phyloP scores from a whole-genome alignment of 2,329 filamentous ascomycete species.

The Xylaria sp. region DNA sequence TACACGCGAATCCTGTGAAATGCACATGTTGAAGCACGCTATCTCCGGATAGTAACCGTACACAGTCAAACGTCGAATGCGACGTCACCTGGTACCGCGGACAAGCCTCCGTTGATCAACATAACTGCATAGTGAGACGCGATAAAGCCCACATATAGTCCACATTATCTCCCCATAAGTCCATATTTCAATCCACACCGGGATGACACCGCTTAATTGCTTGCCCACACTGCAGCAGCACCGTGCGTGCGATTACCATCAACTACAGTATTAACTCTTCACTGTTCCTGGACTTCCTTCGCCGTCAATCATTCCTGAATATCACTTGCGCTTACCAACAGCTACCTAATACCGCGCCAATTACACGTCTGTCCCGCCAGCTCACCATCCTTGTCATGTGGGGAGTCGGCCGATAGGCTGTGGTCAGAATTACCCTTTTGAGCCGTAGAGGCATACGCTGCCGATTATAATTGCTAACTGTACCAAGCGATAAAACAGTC shows the following conservation, averaged over 20 bases:
- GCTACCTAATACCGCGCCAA: background rate
- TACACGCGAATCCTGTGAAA: background rate
- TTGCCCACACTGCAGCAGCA: constrained; percentile 3
- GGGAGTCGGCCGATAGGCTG: background rate
- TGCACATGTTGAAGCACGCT: constrained; percentile 1
- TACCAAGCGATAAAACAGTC: background rate
- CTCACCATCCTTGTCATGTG: background rate
- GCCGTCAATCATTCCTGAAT: constrained; percentile 11
- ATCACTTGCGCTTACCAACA: constrained; percentile 7
- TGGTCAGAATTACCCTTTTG: background rate
- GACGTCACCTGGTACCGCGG: background rate
- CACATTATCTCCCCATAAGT: constrained; percentile 26
- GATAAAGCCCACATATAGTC: constrained; percentile 17
- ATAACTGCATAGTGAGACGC: constrained; percentile 2
- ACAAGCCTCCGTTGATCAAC: constrained; percentile 1
- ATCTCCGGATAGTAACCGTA: background rate
- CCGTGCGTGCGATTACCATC: background rate
- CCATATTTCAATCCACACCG: constrained; percentile 27
- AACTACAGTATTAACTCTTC: background rate
- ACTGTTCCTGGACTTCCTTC: background rate
- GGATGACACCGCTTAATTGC: background rate
- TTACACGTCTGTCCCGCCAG: background rate
- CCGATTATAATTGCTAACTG: background rate
- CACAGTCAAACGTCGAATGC: background rate
- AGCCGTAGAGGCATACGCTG: background rate